These are phyloP conservation scores for Intubia oerlemansii DNA, from an alignment of 2,329 filamentous ascomycete species.

Conservation along the genomic window DNA sequence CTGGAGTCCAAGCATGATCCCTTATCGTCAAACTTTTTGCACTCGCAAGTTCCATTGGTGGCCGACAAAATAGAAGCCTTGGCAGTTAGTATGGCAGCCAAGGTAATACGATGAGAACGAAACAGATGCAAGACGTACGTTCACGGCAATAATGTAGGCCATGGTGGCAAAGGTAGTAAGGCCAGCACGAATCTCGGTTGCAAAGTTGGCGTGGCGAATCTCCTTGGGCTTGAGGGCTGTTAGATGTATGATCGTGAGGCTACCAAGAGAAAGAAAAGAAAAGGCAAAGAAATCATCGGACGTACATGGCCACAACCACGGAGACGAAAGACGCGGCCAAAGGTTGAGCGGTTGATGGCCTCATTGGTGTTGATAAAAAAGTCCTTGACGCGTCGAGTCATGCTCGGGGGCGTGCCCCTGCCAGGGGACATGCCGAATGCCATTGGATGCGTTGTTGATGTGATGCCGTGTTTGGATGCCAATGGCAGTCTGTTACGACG, in stretches of 20 bases:
- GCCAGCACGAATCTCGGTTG: constrained; percentile 59
- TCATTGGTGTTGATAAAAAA: constrained; percentile 23
- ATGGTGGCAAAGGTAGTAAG: constrained; percentile 64
- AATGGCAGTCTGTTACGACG: too few relatives aligned
- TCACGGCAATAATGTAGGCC: constrained; percentile 68
- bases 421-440: neutral
- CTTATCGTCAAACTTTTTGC: constrained; percentile 12
- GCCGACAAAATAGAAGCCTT: constrained; percentile 55
- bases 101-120: neutral
- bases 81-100: constrained; percentile 6
- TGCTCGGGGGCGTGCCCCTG: constrained; percentile 11
- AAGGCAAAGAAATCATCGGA: too few relatives aligned
- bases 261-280: neutral
- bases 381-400: constrained; percentile 33
- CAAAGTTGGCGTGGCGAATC: constrained; percentile 47
- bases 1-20: constrained; percentile 12
- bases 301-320: constrained; percentile 47
- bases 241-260: too few relatives aligned
- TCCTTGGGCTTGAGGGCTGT: constrained; percentile 29
- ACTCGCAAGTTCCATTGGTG: constrained; percentile 58
- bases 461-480: too few relatives aligned
- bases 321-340: constrained; percentile 43
- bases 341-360: constrained; percentile 17
- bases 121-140: constrained; percentile 22
- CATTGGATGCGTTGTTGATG: too few relatives aligned